Evolutionary conservation across 176 grass and related monocot species (phyloP), one percentile per base, ranked within the genome.

Genomic region (Carex parvula): DNA sequence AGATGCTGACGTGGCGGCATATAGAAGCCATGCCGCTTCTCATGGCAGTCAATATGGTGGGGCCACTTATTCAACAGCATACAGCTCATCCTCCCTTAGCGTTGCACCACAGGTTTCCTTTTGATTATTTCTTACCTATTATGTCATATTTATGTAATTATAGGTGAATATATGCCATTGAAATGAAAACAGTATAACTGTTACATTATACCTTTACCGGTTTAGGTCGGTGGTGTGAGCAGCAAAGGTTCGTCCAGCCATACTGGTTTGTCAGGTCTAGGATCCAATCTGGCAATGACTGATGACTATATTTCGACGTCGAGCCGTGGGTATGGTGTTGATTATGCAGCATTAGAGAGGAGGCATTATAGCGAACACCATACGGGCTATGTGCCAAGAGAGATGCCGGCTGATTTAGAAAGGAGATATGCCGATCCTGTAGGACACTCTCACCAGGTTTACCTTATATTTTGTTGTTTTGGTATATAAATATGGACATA

Each of bases 361-460:
- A 90, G 97, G 75, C 79, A 89, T 37, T 95, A 96, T 88, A 37
- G 90, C 71, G 97, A 99, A 81, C 88, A 87, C 84, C 88, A 90
- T n/a, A 24, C 89, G 68, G 80, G 87, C 90, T 94, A 92, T 92
- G 86, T 82, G 61, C 83, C 89, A 63, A 94, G 97, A 84, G 95
- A 98, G 56, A 84, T 88, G 24, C 84, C 85, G 11, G 60, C 68
- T 89, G 97, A 99, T 91, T 88, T 92, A 83, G 91, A 89, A 83
- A 89, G 97, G 85, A 99, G 97, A 95, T 99, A 96, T 67, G 84
- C 90, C 1, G 97, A 99, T 64, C 87, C 90, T 81, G 67, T 91
- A 61, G 84, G 89, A 81, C 72, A 88, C 58, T 78, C 84, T 60
- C 87, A 87, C 70, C 96, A 89, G 82, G 85, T 88, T 54, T 64